Evolutionary conservation across 331 rosid species (phyloP), one percentile per base, ranked within the genome.

Genomic region (Quercus tomentella): DNA sequence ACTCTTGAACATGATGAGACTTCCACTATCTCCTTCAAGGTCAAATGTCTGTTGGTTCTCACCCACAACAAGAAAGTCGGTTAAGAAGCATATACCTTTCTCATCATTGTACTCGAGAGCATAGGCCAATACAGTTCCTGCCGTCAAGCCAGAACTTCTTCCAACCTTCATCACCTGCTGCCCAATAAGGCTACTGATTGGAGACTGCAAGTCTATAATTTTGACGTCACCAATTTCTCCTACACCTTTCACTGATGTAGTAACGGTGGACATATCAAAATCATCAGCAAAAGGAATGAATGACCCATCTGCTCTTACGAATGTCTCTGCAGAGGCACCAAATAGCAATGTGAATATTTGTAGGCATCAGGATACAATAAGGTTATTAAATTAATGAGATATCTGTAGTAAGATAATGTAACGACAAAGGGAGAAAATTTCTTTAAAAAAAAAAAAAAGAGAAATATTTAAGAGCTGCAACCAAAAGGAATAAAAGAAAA

Each of bases 21-120:
- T 93, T 79, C 99, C 99, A 62, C 99, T 96, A 82, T 96, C 99
- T 81, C 98, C 99, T 87, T 96, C 98, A 31, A 96, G 99, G 78
- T 96, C 99, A 77, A 96, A 96, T 41, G 97, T 96, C 76, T 96
- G 99, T 83, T 93, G 99, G 82, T 96, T 96, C 88, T 96, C 99
- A 70, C 99, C 99, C 51, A 96, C 98, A 37, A 96, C 99, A 73
- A 96, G 99, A 85, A 91, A 92, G 89, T 96, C 99, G 0, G 99
- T 96, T 70, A 95, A 87, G 89, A 95, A 95, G 87, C 99, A 95
- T 88, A 95, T 91, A 78, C 98, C 99, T 88, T 96, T 96, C 88
- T 96, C 99, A 57, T 96, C 99, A 69, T 96, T 96, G 88, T 96
- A 96, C 86, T 96, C 99, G 1, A 93, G 91, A 81, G 94, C 99